Conservation (phyloP, 768 basidiomycete genomes). For the Neoboletus magnificus region DNA sequence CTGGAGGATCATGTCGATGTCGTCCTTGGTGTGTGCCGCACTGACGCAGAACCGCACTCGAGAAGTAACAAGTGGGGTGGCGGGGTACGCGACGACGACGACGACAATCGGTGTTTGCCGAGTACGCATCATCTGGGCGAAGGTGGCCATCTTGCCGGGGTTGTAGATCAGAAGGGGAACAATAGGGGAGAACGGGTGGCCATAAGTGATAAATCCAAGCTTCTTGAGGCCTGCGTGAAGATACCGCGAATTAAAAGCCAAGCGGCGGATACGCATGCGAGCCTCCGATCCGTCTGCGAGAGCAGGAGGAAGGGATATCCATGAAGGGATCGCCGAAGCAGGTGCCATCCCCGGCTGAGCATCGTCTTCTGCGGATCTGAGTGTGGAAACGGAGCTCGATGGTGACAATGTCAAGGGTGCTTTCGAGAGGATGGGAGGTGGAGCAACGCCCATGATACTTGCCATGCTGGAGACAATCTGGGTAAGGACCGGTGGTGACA, state of each 20-base stretch:
- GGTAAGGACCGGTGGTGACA: conserved; percentile 86
- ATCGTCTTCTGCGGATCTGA: conserved; percentile 39
- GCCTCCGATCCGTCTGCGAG: conserved; percentile 87
- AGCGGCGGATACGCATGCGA: conserved; percentile 70
- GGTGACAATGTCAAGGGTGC: conserved; percentile 26
- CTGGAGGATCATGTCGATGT: conserved; percentile 79
- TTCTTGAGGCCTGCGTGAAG: conserved; percentile 81
- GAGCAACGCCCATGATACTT: conserved; percentile 87
- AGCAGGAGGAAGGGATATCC: conserved; percentile 70
- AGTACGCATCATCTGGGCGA: conserved; percentile 82
- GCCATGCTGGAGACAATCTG: conserved; percentile 93
- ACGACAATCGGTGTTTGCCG: conserved; percentile 78
- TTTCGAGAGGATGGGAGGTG: conserved; percentile 33
- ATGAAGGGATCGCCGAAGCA: conserved; percentile 60
- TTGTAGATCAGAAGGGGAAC: conserved; percentile 91
- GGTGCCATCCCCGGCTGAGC: conserved; percentile 70
- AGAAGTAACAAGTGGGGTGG: conserved; percentile 83
- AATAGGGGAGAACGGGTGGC: conserved; percentile 87
- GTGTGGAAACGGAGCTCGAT: conserved; percentile 28
- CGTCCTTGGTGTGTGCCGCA: conserved; percentile 95
- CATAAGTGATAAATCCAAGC: conserved; percentile 96
- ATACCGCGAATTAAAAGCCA: conserved; percentile 96
- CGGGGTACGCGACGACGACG: conserved; percentile 89
- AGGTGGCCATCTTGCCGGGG: conserved; percentile 90
- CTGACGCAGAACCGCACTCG: conserved; percentile 94